These are phyloP conservation scores for Alternaria metachromatica DNA, from an alignment of 2,329 filamentous ascomycete genomes.

Conservation along the genomic window DNA sequence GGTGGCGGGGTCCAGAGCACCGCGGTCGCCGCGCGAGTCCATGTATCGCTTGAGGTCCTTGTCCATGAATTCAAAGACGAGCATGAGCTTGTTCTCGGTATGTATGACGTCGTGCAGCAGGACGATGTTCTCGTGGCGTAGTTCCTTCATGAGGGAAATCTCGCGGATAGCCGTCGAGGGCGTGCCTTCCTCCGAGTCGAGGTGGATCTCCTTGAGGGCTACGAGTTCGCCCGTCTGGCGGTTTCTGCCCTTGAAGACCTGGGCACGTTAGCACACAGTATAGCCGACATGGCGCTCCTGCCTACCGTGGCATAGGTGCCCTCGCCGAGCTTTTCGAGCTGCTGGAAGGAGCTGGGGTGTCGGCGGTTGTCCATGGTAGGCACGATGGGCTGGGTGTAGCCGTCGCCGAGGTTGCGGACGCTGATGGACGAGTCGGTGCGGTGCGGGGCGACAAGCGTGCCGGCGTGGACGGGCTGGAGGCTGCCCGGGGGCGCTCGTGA, in stretches of 20 bases:
- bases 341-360: constrained; percentile 97
- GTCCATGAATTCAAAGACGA: constrained; percentile 99
- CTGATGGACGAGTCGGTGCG: constrained; percentile 61
- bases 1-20: constrained; percentile 83
- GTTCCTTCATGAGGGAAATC: constrained; percentile 98
- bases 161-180: constrained; percentile 97
- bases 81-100: constrained; percentile 99
- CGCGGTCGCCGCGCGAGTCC: constrained; percentile 89
- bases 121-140: constrained; percentile 99
- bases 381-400: constrained; percentile 42
- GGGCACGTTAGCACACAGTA: constrained; percentile 27
- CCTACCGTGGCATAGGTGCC: constrained; percentile 96
- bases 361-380: constrained; percentile 83
- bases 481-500: constrained; percentile 54
- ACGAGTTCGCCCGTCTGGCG: constrained; percentile 96
- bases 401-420: constrained; percentile 55
- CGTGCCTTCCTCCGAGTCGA: constrained; percentile 97
- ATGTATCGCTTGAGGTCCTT: constrained; percentile 98
- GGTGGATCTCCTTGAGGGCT: constrained; percentile 96
- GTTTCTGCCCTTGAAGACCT: constrained; percentile 99
- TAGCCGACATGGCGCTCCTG: not conserved
- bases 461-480: constrained; percentile 57
- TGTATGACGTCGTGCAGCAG: constrained; percentile 98
- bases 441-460: constrained; percentile 54
- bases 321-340: constrained; percentile 97